phyloP scores from a whole-genome alignment of 2,329 filamentous ascomycete genomes.

The Diaporthe ampelina region DNA sequence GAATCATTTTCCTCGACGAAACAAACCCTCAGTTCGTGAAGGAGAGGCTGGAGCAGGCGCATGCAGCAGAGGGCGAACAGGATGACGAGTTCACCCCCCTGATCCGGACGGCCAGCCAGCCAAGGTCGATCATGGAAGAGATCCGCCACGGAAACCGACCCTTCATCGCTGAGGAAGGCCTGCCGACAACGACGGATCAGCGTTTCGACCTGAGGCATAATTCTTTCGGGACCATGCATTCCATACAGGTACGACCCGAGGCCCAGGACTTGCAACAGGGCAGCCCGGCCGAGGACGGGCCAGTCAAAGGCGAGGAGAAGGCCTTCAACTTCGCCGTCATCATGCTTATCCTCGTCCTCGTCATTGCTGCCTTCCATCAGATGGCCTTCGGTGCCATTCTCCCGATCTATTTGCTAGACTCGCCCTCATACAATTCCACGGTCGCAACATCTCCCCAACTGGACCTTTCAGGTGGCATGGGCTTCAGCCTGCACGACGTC shows the following conservation, averaged over 20 bases:
- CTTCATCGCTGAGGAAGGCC: conserved; percentile 52
- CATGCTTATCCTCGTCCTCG: conserved; percentile 57
- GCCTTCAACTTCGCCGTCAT: conserved; percentile 57
- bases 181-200: conserved; percentile 52
- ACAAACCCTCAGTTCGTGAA: conserved; percentile 51
- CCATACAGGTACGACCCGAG: conserved; percentile 51
- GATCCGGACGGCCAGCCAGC: conserved; percentile 49
- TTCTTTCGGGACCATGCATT: conserved; percentile 59
- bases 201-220: conserved; percentile 54
- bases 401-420: conserved; percentile 59
- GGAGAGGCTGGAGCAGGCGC: conserved; percentile 37
- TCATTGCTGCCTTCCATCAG: conserved; percentile 60
- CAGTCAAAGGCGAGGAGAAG: conserved; percentile 45
- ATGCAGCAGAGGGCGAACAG: conserved; percentile 46
- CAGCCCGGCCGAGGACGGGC: conserved; percentile 22
- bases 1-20: conserved; percentile 72
- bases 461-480: conserved; percentile 72
- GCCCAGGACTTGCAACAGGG: conserved; percentile 33
- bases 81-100: conserved; percentile 48
- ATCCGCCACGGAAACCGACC: conserved; percentile 46
- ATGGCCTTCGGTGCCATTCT: conserved; percentile 60
- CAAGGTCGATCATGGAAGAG: conserved; percentile 43
- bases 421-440: conserved; percentile 45
- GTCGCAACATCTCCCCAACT: conserved; percentile 42
- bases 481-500: conserved; percentile 75